Base-by-base conservation (phyloP, 2,329 filamentous ascomycete species). In the Ustulina deusta region DNA sequence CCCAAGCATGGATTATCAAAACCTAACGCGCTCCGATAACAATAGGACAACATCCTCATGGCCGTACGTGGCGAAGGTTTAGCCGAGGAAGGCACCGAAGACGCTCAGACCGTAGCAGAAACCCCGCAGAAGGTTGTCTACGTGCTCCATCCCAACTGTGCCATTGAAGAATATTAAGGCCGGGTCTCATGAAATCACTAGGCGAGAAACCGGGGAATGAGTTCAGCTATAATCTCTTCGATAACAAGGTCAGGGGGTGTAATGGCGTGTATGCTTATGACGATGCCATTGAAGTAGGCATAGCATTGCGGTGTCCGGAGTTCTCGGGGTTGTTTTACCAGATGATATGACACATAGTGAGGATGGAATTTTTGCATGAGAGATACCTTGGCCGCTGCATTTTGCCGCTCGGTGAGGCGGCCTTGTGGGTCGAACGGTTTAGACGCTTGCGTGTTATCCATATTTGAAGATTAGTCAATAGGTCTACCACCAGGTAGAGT, bases 121-220 rank as follows among this genome's bases (percentile, higher is more conserved):
- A 74, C 80, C 25, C 78, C 77, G 11, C 82, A 82, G 71, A 84
- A 84, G 75, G 84, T 92, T 4, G 87, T 96, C 60, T 99, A 97
- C 78, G 92, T 97, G 29, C 78, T 99, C 73, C 96, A 99, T 82
- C 96, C 96, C 66, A 98, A 98, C 81, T 97, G 93, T 77, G 93
- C 92, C 0, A 85, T 97, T 10, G 94, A 97, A 71, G 87, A 89
- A 69, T 72, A 71, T 40, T 75, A 64, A 64, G 55, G 6, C 13
- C 11, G 2, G 7, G 52, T 54, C n/a, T 36, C 5, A 22, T n/a
- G n/a, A 61, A 32, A 32, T 15, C 36, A 34, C n/a, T 22, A 25
- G 22, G 13, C 11, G 9, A 25, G 22, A 54, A 48, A 2, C 7
- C 36, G 6, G 6, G 15, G 6, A 44, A 44, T 13, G 48, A 51